Evolutionary conservation across 2,329 filamentous ascomycete genomes (phyloP), one percentile per base, ranked within the genome.

Genomic region (Colletotrichum spinosum): DNA sequence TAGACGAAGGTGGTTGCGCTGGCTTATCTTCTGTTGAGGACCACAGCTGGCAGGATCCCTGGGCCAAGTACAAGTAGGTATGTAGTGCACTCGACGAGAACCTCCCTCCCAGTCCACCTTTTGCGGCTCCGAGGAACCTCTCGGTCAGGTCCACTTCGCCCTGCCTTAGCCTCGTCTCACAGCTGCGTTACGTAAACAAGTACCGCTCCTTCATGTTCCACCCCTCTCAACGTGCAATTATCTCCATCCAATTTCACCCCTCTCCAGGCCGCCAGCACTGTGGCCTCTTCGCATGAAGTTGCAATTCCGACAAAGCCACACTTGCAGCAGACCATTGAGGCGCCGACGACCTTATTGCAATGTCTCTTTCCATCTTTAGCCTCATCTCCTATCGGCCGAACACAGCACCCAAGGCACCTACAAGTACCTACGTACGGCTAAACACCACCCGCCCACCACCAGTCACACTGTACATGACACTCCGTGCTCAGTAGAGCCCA

Each of bases 281-380:
- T 51, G 49, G 37, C 63, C 25, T 37, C 39, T 44, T 49, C 54
- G 64, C 64, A 67, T 67, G 60, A 65, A 67, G 13, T 62, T 17
- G 63, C 53, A 65, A 65, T 67, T 65, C 60, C 35, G 54, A 54
- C 35, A 60, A 65, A 67, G 60, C 60, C 60, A 67, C 60, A 63
- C 64, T 56, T 33, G 50, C 60, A 63, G 64, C 46, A 64, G 64
- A 54, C 50, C 49, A 67, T 65, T 65, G 64, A 67, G 64, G 60
- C 64, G 59, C 51, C 60, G 38, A 50, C 25, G 25, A 25, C 25
- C 58, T 57, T 56, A 48, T 53, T 42, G 33, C 53, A 48, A 45
- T 25, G 38, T 56, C 38, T 44, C 35, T 52, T 15, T 39, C 57
- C 63, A 66, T 56, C 63, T 39, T 66, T 48, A 57, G 41, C 58